Base-by-base conservation (phyloP, 208 protist species). In the Naegleria lovaniensis region DNA sequence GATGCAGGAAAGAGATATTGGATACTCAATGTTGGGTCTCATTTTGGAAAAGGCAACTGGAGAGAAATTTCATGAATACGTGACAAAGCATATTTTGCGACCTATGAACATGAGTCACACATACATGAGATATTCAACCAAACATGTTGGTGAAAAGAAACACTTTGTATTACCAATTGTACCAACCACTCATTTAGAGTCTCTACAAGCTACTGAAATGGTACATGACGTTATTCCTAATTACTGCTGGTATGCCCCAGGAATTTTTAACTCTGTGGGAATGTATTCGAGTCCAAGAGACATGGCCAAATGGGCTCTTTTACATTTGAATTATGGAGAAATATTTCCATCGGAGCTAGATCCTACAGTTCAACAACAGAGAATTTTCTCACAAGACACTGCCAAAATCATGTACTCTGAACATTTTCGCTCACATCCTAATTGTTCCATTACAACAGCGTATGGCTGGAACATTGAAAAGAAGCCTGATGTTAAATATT, bases 291-390 rank as follows among this genome's bases (percentile, higher is more conserved):
- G 16, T 40, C n/a, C 75, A 11, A 83, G 33, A 40, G 75, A 83
- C 33, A 83, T 83, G 5, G 75, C 75, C 5, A 83, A 83, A n/a
- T 83, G 75, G 75, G 75, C 29, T 39, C 22, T 83, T 39, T 39
- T 29, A 15, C 75, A 83, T 83, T 83, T 83, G 75, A 83, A 83
- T 39, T 83, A 83, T 83, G 75, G 75, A 39, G 22, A 83, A n/a
- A 67, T 67, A 67, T 29, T 67, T 19, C 55, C 55, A 67, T 67
- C 55, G 1, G 55, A 67, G 22, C 55, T 67, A 15, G 33, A 83
- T 13, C 75, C 75, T 38, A 16, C 19, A 38, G 75, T 83, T n/a
- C 25, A 83, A 15, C 4, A 29, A 67, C 19, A 83, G 29, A 11
- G 75, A 39, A 11, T 83, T 36, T 39, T 83, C 75, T 40, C 22